Evolutionary conservation across 306 rosid species (phyloP), one percentile per base, ranked within the genome.

Genomic region (Gleditsia sinensis): DNA sequence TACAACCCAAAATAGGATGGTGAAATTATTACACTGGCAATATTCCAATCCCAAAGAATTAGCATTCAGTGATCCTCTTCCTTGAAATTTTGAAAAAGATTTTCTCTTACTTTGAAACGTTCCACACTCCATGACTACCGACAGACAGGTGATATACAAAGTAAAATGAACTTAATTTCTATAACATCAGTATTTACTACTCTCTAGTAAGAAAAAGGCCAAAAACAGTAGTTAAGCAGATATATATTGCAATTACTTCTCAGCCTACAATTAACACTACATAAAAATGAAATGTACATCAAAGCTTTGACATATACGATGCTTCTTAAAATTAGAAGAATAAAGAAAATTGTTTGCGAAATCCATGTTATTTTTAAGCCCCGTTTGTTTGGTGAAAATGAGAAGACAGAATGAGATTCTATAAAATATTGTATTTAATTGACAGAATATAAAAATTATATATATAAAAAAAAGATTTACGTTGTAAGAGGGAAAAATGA

Each of bases 31-130:
- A 58, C 7, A 51, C 33, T 49, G 56, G 59, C 56, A 72, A 75
- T 45, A 48, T 28, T 61, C 45, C 42, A 64, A 43, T 42, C 3
- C 55, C 14, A 64, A 37, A 66, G 32, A 64, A 46, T 40, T 34
- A 59, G 51, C 32, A 68, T 58, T 67, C 67, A 58, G 39, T 39
- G 39, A 45, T 81, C 60, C 59, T 63, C 75, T 34, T 42, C 64
- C 77, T 7, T 43, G 20, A 60, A 43, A 23, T 58, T 48, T 74
- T 27, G 34, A 34, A 19, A 17, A 67, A 32, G 43, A 9, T 21
- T 9, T 34, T 36, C 68, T 21, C 33, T 20, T 36, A 19, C 14
- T 51, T 32, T 19, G 48, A 16, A 40, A 23, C 9, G 11, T 20
- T 8, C 14, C n/a, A 33, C 48, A 32, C 0, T 3, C 49, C 46